These are phyloP conservation scores for Neophaeococcomyces aloes DNA, from an alignment of 2,329 filamentous ascomycete genomes.

Conservation along the genomic window DNA sequence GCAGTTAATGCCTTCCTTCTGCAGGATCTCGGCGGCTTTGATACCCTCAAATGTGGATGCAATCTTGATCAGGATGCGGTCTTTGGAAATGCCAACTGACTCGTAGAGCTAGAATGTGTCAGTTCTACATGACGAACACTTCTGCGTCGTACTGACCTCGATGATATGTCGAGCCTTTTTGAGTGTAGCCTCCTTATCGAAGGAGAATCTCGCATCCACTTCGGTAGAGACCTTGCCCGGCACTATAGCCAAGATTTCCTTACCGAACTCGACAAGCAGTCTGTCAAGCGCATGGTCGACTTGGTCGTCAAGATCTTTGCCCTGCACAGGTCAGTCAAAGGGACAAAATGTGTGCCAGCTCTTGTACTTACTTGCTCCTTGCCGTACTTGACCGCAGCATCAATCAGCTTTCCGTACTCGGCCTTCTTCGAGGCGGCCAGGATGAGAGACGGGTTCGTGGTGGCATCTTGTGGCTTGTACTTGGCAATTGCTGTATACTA, in stretches of 20 bases:
- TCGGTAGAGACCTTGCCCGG: conserved; percentile 98
- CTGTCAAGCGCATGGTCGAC: conserved; percentile 84
- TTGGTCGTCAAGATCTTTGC: conserved; percentile 61
- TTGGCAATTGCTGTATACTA: conserved; percentile 73
- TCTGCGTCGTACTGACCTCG: conserved; percentile 51
- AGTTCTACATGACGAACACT: neutral
- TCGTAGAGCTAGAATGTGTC: conserved; percentile 67
- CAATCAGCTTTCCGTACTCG: conserved; percentile 88
- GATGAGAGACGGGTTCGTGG: conserved; percentile 98
- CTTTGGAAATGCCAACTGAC: conserved; percentile 79
- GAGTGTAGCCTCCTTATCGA: conserved; percentile 84
- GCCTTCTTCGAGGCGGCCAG: conserved; percentile 96
- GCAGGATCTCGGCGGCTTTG: conserved; percentile 93
- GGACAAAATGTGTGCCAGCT: neutral
- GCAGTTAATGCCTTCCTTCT: conserved; percentile 92
- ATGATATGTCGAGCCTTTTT: conserved; percentile 97
- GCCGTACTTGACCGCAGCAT: conserved; percentile 72
- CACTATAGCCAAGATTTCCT: conserved; percentile 91
- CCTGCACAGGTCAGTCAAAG: conserved; percentile 28
- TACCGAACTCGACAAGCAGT: conserved; percentile 95
- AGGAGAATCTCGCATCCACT: conserved; percentile 92
- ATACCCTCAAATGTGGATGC: conserved; percentile 99
- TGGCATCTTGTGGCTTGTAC: conserved; percentile 99
- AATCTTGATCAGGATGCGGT: conserved; percentile 95
- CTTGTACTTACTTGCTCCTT: conserved; percentile 56